These are phyloP conservation scores for Fraxinus ornus DNA, from an alignment of 305 asterid genomes.

Conservation along the genomic window DNA sequence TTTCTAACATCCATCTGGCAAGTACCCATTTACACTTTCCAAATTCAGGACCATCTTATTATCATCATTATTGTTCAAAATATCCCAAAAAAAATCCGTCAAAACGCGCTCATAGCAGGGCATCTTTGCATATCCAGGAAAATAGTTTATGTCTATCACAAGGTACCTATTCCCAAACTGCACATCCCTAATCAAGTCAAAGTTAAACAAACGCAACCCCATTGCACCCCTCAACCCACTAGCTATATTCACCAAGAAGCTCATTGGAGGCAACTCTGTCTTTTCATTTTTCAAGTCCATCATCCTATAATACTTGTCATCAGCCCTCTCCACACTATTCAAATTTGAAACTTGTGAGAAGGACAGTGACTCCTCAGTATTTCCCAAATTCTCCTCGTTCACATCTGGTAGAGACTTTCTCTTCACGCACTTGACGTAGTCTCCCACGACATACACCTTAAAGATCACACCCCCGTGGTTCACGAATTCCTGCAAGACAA, in stretches of 20 bases:
- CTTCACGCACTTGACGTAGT: constrained; percentile 67
- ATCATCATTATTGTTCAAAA: constrained; percentile 31
- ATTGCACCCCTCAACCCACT: constrained; percentile 51
- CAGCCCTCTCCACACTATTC: constrained; percentile 41
- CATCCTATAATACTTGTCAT: constrained; percentile 51
- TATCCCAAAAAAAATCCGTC: constrained; percentile 65
- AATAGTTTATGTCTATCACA: constrained; percentile 72
- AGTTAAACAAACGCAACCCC: constrained; percentile 61
- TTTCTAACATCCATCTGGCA: constrained; percentile 37
- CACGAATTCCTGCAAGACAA: constrained; percentile 71
- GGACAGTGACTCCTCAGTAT: constrained; percentile 41
- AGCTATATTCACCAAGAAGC: constrained; percentile 54
- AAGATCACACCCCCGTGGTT: constrained; percentile 75
- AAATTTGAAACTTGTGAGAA: constrained; percentile 69
- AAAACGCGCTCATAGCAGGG: constrained; percentile 64
- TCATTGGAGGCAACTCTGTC: constrained; percentile 63
- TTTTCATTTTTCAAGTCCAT: constrained; percentile 62
- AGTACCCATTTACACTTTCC: constrained; percentile 24
- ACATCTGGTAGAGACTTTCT: constrained; percentile 70
- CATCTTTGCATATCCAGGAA: constrained; percentile 85
- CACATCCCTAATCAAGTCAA: constrained; percentile 74
- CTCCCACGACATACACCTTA: constrained; percentile 82
- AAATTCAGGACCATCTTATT: constrained; percentile 23
- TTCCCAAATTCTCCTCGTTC: constrained; percentile 52
- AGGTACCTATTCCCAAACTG: constrained; percentile 62